phyloP scores from a whole-genome alignment of 2,329 filamentous ascomycete species.

The Raffaelea arxii region DNA sequence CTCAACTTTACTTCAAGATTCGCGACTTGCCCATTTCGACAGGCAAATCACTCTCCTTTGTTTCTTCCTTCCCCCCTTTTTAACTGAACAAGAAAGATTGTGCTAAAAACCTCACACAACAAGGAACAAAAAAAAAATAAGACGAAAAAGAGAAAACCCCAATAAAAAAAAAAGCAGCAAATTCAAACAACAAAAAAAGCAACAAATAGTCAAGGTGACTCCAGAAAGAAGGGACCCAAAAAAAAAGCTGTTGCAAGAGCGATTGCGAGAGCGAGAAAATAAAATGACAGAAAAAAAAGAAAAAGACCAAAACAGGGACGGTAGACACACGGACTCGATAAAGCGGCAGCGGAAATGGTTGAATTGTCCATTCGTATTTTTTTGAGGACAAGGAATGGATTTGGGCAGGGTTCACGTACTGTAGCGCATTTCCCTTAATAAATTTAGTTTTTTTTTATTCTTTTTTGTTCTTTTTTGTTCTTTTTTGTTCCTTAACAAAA shows the following conservation, averaged over 20 bases:
- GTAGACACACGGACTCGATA: too few species aligned
- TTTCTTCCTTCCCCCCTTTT: too few species aligned
- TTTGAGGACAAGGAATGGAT: too few species aligned
- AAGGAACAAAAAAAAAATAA: not conserved
- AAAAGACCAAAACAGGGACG: not conserved
- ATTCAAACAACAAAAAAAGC: conserved; percentile 2
- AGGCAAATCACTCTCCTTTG: too few species aligned
- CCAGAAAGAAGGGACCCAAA: not conserved
- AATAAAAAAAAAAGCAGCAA: not conserved
- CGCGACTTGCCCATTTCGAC: too few species aligned
- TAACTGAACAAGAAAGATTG: not conserved
- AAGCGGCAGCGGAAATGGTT: too few species aligned
- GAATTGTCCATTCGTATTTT: too few species aligned
- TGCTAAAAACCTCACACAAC: not conserved
- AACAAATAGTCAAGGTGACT: not conserved
- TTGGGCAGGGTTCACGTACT: too few species aligned
- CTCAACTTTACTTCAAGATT: too few species aligned
- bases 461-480: not conserved
- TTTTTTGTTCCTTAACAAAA: not conserved
- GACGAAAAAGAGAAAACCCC: not conserved
- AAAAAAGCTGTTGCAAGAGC: too few species aligned
- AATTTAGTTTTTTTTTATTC: not conserved
- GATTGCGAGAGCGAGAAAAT: not conserved
- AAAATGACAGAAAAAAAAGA: not conserved
- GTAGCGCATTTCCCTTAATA: too few species aligned